Evolutionary conservation across 257 asterid species (phyloP), one percentile per base, ranked within the genome.

Genomic region (Solanum arcanum): DNA sequence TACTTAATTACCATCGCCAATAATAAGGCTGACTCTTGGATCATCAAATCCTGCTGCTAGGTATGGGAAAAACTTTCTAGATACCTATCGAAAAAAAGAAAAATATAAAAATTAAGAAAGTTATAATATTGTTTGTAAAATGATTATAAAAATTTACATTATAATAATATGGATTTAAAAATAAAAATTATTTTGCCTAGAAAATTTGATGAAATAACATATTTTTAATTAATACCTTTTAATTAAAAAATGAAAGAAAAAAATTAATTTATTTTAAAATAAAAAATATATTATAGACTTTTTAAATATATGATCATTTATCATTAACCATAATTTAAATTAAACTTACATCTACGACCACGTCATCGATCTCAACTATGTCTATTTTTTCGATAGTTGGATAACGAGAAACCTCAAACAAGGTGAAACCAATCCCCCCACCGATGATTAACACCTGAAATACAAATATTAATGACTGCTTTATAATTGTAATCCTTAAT

Each of bases 381-480:
- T 87, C 89, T 42, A 87, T 87, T 47, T 81, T 68, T 56, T 87
- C 86, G 3, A 87, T 27, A 5, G 73, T 78, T 18, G 89, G 64
- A 31, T 87, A 83, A 27, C 89, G 89, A 44, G 86, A 80, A 8
- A 87, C 86, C 59, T 87, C 89, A 83, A 83, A 72, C 41, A 87
- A 46, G 12, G 85, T 83, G 56, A 83, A 83, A 68, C 89, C 89
- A 15, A 78, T 72, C 9, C 89, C 89, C 33, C 89, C 89, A 9
- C 89, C 89, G 23, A 87, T 81, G 18, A 87, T 83, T 76, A 87
- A 81, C n/a, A 87, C 89, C 89, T 87, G 73, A 18, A 80, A 44
- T 18, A 52, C 1, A 62, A 62, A 1, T 62, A 23, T n/a, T 62
- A n/a, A 16, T 1, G 31, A 23, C 3, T 4, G 29, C 13, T 62